Conservation (phyloP, 2,329 filamentous ascomycete species). For the Botrytis medusae region DNA sequence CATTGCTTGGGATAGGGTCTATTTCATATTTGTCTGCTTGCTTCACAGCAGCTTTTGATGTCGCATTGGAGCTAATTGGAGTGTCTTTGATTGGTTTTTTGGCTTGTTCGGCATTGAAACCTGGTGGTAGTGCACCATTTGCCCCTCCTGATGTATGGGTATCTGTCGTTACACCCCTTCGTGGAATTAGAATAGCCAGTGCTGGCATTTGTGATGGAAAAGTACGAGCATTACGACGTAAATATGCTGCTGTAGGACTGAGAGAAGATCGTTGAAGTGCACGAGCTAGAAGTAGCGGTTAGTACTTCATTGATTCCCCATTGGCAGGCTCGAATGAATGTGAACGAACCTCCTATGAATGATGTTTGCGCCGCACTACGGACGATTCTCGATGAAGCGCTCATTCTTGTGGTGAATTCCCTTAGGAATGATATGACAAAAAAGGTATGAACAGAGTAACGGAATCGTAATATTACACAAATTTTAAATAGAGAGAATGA, state of each 20-base stretch:
- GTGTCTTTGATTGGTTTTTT: conserved; percentile 57
- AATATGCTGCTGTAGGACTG: conserved; percentile 36
- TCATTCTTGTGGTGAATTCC: conserved; percentile 33
- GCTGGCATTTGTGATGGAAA: conserved; percentile 44
- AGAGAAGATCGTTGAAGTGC: conserved; percentile 33
- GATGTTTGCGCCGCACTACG: conserved; percentile 40
- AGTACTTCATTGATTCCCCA: background rate
- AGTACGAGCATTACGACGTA: conserved; percentile 39
- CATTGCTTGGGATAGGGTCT: conserved; percentile 31
- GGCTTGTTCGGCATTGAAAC: conserved; percentile 68
- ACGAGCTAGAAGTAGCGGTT: conserved; percentile 32
- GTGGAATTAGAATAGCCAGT: conserved; percentile 57
- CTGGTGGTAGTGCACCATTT: conserved; percentile 61
- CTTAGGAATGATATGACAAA: conserved; percentile 1
- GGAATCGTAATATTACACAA: background rate
- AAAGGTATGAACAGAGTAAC: conserved; percentile 12
- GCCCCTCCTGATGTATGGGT: conserved; percentile 50
- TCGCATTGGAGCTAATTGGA: conserved; percentile 37
- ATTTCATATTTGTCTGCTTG: conserved; percentile 33
- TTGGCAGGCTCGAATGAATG: conserved; percentile 24
- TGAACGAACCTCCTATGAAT: conserved; percentile 36
- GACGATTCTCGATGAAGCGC: conserved; percentile 41
- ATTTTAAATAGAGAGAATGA: background rate
- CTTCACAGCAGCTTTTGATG: conserved; percentile 33
- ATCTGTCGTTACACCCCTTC: conserved; percentile 58